Conservation (phyloP, 192 early-diverging fungal genomes). For the Rhizophagus clarus region DNA sequence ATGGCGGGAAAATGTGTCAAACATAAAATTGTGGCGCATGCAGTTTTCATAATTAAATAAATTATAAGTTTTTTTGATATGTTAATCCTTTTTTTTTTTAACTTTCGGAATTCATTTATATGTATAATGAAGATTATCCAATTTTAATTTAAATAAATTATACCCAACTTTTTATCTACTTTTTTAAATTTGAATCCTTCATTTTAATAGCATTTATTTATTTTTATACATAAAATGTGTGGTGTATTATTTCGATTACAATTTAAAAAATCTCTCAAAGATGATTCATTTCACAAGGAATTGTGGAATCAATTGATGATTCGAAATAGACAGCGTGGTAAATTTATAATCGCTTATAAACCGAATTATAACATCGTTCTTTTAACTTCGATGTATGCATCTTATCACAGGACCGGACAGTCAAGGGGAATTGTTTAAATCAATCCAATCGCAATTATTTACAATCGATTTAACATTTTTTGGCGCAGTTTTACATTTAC, state of each 20-base stretch:
- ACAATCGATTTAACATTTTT: conserved; percentile 42
- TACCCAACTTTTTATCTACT: neutral
- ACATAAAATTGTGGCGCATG: no score
- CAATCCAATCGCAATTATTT: neutral
- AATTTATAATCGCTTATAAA: neutral
- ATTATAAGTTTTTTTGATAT: no score
- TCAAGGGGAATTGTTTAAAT: conserved; percentile 32
- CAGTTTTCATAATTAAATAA: no score
- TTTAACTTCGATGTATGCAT: neutral
- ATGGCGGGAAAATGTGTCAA: no score
- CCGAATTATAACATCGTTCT: neutral
- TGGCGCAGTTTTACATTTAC: conserved; percentile 69
- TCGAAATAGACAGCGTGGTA: conserved; percentile 56
- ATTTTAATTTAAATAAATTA: neutral
- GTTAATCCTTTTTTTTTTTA: no score
- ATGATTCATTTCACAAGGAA: conserved; percentile 3
- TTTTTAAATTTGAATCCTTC: neutral
- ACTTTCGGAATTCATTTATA: no score
- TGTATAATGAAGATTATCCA: neutral
- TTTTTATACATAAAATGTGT: conserved; percentile 45
- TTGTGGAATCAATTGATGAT: conserved; percentile 46
- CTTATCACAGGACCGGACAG: conserved; percentile 53
- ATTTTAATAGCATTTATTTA: neutral
- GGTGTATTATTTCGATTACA: conserved; percentile 57
- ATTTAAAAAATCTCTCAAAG: neutral